Percentiles rank a stretch among this genome's conserved stretches.
phyloP scores from a whole-genome alignment of 441 rosid genomes.

The Aleurites moluccanus region DNA sequence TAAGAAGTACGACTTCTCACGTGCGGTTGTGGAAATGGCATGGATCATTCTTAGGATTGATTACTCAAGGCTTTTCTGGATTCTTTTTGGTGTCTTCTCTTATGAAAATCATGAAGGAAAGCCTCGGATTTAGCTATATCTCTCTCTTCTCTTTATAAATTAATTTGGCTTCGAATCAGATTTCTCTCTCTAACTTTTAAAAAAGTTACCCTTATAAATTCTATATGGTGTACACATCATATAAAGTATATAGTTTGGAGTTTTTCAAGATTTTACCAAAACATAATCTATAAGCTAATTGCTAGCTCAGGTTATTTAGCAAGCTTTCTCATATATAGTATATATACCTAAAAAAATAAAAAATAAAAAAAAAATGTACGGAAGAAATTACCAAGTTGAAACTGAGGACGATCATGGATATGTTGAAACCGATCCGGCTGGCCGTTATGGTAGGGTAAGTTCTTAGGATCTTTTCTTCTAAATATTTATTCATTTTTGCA shows the following conservation, averaged over 20 bases:
- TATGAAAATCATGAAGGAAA: constrained; percentile 48
- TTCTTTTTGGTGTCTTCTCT: constrained; percentile 40
- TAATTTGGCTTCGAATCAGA: no score
- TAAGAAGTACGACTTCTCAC: constrained; percentile 24
- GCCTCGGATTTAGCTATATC: constrained; percentile 29
- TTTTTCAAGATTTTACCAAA: not conserved
- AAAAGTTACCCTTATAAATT: not conserved
- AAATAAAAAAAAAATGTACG: constrained; percentile 26
- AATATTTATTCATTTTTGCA: not conserved
- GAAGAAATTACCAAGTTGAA: constrained; percentile 27
- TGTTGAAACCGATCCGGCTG: constrained; percentile 71
- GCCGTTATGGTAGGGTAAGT: constrained; percentile 87
- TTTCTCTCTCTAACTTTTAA: no score
- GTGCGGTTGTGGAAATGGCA: constrained; percentile 30
- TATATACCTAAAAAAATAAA: no score
- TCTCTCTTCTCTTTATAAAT: not conserved
- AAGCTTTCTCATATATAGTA: not conserved
- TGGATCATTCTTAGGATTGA: constrained; percentile 40
- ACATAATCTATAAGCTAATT: not conserved
- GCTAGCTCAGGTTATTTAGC: no score
- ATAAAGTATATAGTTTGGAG: not conserved
- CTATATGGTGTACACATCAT: not conserved
- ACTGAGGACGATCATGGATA: constrained; percentile 35
- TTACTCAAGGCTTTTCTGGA: constrained; percentile 42
- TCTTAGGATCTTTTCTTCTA: not conserved